Evolutionary conservation across 495 filamentous ascomycete species (phyloP).

Genomic region (Xylaria intraflava): DNA sequence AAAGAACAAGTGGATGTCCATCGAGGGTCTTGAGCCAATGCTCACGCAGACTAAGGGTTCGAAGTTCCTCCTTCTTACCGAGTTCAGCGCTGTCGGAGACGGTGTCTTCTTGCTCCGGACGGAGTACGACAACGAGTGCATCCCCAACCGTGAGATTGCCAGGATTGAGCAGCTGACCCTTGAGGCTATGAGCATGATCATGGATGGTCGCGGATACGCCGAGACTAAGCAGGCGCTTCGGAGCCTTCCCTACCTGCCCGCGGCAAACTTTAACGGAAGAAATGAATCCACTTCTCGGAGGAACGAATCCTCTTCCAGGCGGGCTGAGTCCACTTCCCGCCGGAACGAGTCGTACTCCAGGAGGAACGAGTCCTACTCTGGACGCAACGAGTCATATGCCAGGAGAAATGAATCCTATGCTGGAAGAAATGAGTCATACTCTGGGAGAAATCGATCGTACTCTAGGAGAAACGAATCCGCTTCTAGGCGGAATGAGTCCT

Average conservation of each 20-base stretch:
- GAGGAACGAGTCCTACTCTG: too few species aligned
- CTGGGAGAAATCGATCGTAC: too few species aligned
- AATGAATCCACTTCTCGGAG: too few species aligned
- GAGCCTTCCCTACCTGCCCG: not conserved
- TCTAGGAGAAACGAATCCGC: too few species aligned
- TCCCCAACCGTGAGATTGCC: too few species aligned
- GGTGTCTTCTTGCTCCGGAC: conserved; percentile 50
- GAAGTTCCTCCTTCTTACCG: conserved; percentile 23
- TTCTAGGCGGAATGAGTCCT: too few species aligned
- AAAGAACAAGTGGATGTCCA: not conserved
- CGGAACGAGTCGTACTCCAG: too few species aligned
- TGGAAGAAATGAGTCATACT: too few species aligned
- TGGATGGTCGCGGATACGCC: not conserved
- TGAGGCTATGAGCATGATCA: not conserved
- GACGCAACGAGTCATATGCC: too few species aligned
- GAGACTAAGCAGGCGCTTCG: not conserved
- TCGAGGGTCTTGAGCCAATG: conserved; percentile 9
- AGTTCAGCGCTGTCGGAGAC: conserved; percentile 10
- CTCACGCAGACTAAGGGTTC: conserved; percentile 16
- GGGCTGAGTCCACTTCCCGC: too few species aligned
- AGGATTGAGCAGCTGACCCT: not conserved
- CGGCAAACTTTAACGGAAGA: not conserved
- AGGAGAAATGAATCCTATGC: too few species aligned
- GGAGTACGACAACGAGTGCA: conserved; percentile 41
- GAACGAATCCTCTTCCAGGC: too few species aligned